Evolutionary conservation across 495 filamentous ascomycete species (phyloP), one percentile per base, ranked within the genome.

Genomic region (Hypoxylon rickii): DNA sequence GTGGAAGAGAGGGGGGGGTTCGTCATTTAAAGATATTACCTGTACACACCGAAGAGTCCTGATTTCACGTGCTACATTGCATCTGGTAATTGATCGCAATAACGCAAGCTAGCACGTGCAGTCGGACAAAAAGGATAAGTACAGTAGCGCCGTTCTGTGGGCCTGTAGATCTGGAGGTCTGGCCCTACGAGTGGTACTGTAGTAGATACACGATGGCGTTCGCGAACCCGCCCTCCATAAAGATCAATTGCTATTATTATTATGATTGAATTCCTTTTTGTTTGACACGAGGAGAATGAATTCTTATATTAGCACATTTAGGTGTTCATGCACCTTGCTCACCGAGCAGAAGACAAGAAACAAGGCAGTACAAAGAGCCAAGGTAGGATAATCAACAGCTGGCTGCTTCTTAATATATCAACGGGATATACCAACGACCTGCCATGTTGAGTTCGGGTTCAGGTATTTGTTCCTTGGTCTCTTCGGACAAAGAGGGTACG

Each of bases 21-120:
- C 24, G 10, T 63, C 59, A 62, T 56, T 63, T 48, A 49, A 53
- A 48, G 31, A 63, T 54, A 53, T 63, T 62, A 37, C 31, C 47
- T 33, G 45, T 62, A 48, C 58, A 44, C 58, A 39, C 46, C 51
- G 56, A 38, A 26, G 51, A 51, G 45, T 15, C 44, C 42, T 51
- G 46, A 32, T 48, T 52, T 53, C 34, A 46, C 10, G 34, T 51
- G 24, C 24, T 41, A 52, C 39, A 13, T 15, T 46, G 7, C n/a
- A 21, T 16, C 13, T 26, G 11, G 17, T 20, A 38, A 11, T 47
- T 50, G 41, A 47, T 58, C 41, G 41, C 46, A 58, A 58, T 59
- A 59, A 38, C 56, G 44, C 26, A 49, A 60, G 41, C 32, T 18
- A 37, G 44, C 51, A 55, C 41, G 45, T 55, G 51, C 50, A 53